These are phyloP conservation scores for Aspergillus fumigatus DNA, from an alignment of 2,329 filamentous ascomycete species.

Conservation along the genomic window DNA sequence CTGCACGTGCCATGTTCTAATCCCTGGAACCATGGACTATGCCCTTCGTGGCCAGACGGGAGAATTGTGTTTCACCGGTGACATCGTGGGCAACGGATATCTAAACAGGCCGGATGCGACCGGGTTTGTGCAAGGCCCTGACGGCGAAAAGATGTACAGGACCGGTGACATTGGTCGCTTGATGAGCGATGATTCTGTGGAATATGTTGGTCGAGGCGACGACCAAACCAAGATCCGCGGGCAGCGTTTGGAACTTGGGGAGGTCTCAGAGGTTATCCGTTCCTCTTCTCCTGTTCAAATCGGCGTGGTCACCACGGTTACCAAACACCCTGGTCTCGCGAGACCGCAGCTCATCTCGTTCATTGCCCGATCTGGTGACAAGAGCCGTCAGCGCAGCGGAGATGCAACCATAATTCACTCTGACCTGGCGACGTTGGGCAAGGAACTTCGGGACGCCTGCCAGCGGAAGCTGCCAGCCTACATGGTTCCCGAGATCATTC, in stretches of 20 bases:
- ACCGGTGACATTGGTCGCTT: constrained; percentile 79
- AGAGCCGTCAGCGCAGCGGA: constrained; percentile 7
- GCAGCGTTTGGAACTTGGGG: constrained; percentile 72
- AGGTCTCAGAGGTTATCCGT: constrained; percentile 51
- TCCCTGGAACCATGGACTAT: constrained; percentile 21
- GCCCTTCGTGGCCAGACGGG: constrained; percentile 24
- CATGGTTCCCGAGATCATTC: constrained; percentile 26
- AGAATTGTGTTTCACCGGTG: constrained; percentile 27
- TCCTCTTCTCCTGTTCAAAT: constrained; percentile 15
- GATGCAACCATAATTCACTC: constrained; percentile 15
- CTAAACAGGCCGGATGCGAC: constrained; percentile 25
- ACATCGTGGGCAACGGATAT: constrained; percentile 26
- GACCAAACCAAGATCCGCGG: constrained; percentile 81
- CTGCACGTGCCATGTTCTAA: constrained; percentile 23
- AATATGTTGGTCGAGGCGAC: constrained; percentile 70
- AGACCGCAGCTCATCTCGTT: constrained; percentile 28
- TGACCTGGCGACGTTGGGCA: constrained; percentile 15
- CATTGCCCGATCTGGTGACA: constrained; percentile 14
- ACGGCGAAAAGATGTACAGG: constrained; percentile 58
- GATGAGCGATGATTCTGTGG: constrained; percentile 67
- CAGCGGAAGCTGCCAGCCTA: constrained; percentile 22
- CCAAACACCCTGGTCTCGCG: constrained; percentile 23
- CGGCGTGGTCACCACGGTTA: constrained; percentile 27
- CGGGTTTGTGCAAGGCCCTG: constrained; percentile 15
- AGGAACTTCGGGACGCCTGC: constrained; percentile 22